phyloP scores from a whole-genome alignment of 108 stramenopile genomes.

The Cyclotella baltica region DNA sequence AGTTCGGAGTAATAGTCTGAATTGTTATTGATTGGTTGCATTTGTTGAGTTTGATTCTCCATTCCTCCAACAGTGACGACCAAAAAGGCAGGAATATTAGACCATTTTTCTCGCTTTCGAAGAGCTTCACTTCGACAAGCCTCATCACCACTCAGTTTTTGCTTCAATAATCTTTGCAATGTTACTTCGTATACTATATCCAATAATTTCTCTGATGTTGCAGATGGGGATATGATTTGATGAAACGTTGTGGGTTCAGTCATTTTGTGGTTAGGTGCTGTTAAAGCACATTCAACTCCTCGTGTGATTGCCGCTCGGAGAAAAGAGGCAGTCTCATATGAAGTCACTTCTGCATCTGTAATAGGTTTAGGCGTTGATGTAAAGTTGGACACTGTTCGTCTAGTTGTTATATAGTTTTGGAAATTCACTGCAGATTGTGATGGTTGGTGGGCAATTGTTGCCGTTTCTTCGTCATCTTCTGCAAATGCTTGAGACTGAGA shows the following conservation, averaged over 20 bases:
- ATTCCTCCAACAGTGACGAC: conserved; percentile 63
- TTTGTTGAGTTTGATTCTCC: conserved; percentile 46
- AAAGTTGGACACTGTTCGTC: conserved; percentile 47
- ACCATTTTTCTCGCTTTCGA: conserved; percentile 75
- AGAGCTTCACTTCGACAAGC: conserved; percentile 53
- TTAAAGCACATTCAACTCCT: conserved; percentile 63
- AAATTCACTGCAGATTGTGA: conserved; percentile 25
- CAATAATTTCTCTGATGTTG: conserved; percentile 49
- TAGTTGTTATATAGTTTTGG: conserved; percentile 40
- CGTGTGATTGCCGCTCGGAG: conserved; percentile 63
- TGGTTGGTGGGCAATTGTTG: background rate
- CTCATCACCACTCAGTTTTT: conserved; percentile 45
- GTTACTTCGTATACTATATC: conserved; percentile 74
- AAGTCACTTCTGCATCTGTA: background rate
- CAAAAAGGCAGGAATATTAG: conserved; percentile 71
- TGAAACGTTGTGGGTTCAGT: conserved; percentile 76
- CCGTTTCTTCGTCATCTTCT: background rate
- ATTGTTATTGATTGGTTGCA: background rate
- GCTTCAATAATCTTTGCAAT: conserved; percentile 27
- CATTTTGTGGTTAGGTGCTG: conserved; percentile 74
- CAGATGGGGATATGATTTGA: conserved; percentile 61
- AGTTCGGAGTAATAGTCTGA: conserved; percentile 46
- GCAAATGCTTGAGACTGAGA: background rate
- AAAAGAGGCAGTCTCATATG: background rate
- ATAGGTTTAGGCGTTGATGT: background rate